Evolutionary conservation across 2,329 filamentous ascomycete genomes (phyloP).

Genomic region (Paecilomyces dactylethromorphus): DNA sequence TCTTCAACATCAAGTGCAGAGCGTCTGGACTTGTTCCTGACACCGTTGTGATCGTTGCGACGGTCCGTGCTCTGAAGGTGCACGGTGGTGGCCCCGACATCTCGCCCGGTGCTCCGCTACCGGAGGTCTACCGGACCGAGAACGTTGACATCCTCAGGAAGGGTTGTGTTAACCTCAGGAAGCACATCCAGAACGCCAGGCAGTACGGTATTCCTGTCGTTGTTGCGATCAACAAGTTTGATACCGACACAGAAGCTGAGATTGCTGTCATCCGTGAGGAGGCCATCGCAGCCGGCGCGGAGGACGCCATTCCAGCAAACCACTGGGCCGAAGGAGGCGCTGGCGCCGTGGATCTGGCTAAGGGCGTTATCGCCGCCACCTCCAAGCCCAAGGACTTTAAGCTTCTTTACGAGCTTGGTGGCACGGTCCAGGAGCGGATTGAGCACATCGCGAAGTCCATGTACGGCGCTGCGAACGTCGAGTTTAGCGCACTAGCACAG

Average conservation of each 20-base stretch:
- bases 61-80: slow-evolving; percentile 90
- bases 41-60: slow-evolving; percentile 90
- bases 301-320: slow-evolving; percentile 87
- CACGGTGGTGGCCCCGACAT: slow-evolving; percentile 96
- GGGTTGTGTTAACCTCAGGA: slow-evolving; percentile 89
- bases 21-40: slow-evolving; percentile 89
- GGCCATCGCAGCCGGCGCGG: slow-evolving; percentile 82
- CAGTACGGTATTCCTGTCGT: slow-evolving; percentile 88
- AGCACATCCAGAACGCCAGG: slow-evolving; percentile 88
- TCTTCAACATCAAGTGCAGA: slow-evolving; percentile 99
- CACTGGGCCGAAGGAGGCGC: slow-evolving; percentile 95
- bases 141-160: slow-evolving; percentile 85
- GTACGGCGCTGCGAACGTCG: slow-evolving; percentile 85
- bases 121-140: slow-evolving; percentile 84
- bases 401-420: slow-evolving; percentile 75
- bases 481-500: slow-evolving; percentile 90
- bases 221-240: slow-evolving; percentile 94
- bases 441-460: slow-evolving; percentile 84
- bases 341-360: slow-evolving; percentile 81
- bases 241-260: slow-evolving; percentile 89
- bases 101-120: slow-evolving; percentile 74
- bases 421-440: slow-evolving; percentile 79
- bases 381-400: slow-evolving; percentile 82
- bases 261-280: slow-evolving; percentile 85
- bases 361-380: slow-evolving; percentile 75